Percentiles rank a stretch among this genome's conserved stretches.
Evolutionary conservation across 805 yeast species (phyloP).

Genomic region (Tetrapisispora fleetii): DNA sequence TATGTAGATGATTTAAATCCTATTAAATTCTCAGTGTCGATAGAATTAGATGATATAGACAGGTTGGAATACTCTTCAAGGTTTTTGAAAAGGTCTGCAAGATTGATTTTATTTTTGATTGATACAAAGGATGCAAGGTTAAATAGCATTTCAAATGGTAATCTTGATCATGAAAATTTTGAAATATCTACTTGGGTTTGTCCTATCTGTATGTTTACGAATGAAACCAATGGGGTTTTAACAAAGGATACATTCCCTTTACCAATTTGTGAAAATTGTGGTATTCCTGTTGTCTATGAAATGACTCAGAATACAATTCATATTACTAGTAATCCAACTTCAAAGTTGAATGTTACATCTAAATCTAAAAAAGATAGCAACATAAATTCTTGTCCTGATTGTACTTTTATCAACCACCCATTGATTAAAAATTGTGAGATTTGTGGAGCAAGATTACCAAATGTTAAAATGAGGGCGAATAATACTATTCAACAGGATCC

Average conservation of each 20-base stretch:
- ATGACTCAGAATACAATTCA: conserved; percentile 28
- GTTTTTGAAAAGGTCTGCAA: conserved; percentile 71
- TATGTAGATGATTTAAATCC: conserved; percentile 51
- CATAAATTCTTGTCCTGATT: conserved; percentile 37
- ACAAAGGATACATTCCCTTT: conserved; percentile 13
- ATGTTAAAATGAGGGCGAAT: conserved; percentile 6
- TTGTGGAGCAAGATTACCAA: conserved; percentile 56
- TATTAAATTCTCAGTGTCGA: conserved; percentile 35
- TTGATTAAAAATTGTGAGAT: conserved; percentile 72
- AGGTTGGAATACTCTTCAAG: conserved; percentile 37
- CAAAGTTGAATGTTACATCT: not conserved
- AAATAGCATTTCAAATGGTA: not conserved
- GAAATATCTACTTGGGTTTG: conserved; percentile 55
- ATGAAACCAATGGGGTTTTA: conserved; percentile 21
- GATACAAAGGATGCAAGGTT: not conserved
- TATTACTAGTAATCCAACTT: not conserved
- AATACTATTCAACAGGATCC: conserved; percentile 22
- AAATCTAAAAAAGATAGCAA: not conserved
- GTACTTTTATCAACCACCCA: conserved; percentile 81
- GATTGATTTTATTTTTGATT: conserved; percentile 42
- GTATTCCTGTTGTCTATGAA: conserved; percentile 38
- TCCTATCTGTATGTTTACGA: conserved; percentile 55
- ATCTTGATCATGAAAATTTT: not conserved
- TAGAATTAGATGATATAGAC: conserved; percentile 37
- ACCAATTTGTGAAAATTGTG: conserved; percentile 54